Percentiles rank a stretch among this genome's conserved stretches.
Conservation (phyloP, 176 grass and related monocot genomes). For the Themeda triandra region DNA sequence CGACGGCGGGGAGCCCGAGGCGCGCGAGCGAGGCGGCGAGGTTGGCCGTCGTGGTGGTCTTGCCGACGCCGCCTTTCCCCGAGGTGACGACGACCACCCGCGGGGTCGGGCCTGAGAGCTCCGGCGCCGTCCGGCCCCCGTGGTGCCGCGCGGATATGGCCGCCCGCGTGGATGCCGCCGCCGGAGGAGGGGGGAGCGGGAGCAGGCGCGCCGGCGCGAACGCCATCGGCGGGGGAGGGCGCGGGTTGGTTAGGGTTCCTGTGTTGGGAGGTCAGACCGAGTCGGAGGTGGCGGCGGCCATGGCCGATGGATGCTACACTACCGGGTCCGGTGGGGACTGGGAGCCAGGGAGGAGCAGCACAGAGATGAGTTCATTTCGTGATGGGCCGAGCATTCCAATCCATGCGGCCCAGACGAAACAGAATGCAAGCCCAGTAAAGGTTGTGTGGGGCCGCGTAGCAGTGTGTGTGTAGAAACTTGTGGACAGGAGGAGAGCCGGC, state of each 20-base stretch:
- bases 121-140: conserved; percentile 39
- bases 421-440: not conserved
- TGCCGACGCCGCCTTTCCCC: conserved; percentile 92
- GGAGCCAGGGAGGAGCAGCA: too few relatives aligned
- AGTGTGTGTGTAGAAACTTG: not conserved
- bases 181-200: not conserved
- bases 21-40: conserved; percentile 85
- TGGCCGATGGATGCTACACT: conserved; percentile 18
- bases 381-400: not conserved
- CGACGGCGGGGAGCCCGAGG: conserved; percentile 60
- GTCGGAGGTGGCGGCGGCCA: not conserved
- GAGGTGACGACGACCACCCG: conserved; percentile 91
- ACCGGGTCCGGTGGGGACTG: not conserved
- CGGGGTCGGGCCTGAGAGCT: conserved; percentile 76
- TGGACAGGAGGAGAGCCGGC: not conserved
- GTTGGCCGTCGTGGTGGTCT: conserved; percentile 92
- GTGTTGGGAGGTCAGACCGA: not conserved
- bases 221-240: conserved; percentile 8
- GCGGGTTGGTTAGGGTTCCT: conserved; percentile 6
- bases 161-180: not conserved
- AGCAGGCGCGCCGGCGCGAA: conserved; percentile 26
- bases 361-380: not conserved
- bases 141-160: conserved; percentile 20
- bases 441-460: not conserved
- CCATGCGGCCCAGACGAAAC: not conserved